Conservation (phyloP, 192 early-diverging fungal genomes). For the Backusella tuberculispora region DNA sequence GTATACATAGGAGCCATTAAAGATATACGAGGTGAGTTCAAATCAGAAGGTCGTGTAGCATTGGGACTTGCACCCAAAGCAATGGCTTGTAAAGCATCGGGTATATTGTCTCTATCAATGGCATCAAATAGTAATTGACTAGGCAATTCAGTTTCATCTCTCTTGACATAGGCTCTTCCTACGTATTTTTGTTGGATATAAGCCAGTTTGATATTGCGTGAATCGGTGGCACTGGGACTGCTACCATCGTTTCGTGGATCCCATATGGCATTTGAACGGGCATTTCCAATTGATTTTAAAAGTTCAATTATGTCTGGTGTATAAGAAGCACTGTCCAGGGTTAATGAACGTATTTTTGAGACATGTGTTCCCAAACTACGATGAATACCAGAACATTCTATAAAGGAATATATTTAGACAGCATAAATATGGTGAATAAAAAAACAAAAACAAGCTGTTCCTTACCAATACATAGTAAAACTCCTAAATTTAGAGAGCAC, state of each 20-base stretch:
- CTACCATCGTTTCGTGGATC: constrained; percentile 42
- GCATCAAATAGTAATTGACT: constrained; percentile 28
- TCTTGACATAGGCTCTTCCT: constrained; percentile 49
- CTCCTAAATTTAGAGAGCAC: constrained; percentile 75
- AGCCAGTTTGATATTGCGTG: constrained; percentile 54
- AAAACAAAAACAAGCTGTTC: background rate
- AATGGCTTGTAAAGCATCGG: constrained; percentile 45
- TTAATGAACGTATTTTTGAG: constrained; percentile 74
- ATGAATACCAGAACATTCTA: constrained; percentile 78
- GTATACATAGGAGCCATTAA: constrained; percentile 1
- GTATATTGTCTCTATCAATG: constrained; percentile 44
- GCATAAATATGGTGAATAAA: background rate
- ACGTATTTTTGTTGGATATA: constrained; percentile 68
- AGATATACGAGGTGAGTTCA: background rate
- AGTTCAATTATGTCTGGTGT: constrained; percentile 66
- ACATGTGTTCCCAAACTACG: constrained; percentile 74
- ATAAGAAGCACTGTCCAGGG: constrained; percentile 67
- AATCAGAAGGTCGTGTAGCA: constrained; percentile 36
- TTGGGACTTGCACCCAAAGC: constrained; percentile 51
- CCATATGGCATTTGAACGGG: constrained; percentile 65
- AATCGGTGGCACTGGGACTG: constrained; percentile 48
- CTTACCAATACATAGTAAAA: constrained; percentile 71
- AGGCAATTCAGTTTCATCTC: background rate
- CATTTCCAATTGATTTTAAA: constrained; percentile 66
- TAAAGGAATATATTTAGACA: background rate